Conservation (phyloP, 1,284 basidiomycete species). For the Ustilago tritici region DNA sequence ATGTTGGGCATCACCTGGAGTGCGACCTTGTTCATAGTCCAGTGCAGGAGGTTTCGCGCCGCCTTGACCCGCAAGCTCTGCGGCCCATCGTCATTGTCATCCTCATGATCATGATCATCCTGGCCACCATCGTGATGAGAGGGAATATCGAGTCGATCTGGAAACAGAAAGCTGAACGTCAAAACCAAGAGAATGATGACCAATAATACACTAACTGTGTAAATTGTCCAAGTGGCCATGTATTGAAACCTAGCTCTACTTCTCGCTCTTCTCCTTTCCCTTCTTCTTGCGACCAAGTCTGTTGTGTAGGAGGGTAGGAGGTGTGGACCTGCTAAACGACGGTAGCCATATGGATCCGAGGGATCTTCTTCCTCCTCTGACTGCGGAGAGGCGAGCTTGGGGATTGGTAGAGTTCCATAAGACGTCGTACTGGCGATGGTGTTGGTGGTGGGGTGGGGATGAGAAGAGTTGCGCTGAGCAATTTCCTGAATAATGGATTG, state of each 20-base stretch:
- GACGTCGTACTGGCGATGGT: neutral
- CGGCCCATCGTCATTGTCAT: neutral
- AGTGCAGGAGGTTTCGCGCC: neutral
- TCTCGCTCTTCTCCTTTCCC: constrained; percentile 37
- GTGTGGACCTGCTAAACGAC: constrained; percentile 43
- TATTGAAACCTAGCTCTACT: constrained; percentile 44
- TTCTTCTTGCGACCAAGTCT: constrained; percentile 30
- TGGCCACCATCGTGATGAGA: constrained; percentile 24
- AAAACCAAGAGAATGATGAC: constrained; percentile 28
- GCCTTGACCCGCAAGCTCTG: neutral
- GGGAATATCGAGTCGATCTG: constrained; percentile 29
- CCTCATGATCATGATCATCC: constrained; percentile 2
- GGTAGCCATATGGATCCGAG: constrained; percentile 53
- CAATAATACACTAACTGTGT: constrained; percentile 37
- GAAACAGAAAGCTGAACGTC: constrained; percentile 33
- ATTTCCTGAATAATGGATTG: constrained; percentile 34
- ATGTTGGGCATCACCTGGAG: too few relatives aligned
- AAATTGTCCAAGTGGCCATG: constrained; percentile 55
- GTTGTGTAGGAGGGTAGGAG: constrained; percentile 43
- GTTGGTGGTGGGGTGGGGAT: neutral
- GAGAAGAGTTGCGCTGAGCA: constrained; percentile 15
- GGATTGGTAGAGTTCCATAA: constrained; percentile 27
- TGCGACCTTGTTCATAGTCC: too few relatives aligned
- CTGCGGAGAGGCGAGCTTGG: neutral
- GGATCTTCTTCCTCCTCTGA: constrained; percentile 10